Conservation (phyloP, 2,329 filamentous ascomycete genomes). For the Trichoderma sp. region DNA sequence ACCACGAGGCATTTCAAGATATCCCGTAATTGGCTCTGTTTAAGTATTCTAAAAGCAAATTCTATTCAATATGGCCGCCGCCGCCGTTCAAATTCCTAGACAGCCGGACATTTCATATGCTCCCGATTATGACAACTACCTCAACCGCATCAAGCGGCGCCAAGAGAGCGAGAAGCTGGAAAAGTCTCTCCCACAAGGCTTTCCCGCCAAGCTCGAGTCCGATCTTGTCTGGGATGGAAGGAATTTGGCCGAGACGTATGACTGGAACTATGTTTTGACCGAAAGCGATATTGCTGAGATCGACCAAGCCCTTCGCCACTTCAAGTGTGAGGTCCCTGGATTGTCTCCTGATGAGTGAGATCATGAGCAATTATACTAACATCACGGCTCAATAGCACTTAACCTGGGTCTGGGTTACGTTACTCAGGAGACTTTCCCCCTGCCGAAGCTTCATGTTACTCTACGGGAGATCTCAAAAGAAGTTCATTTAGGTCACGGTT, state of each 20-base stretch:
- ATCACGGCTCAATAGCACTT: conserved; percentile 30
- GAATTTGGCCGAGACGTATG: conserved; percentile 44
- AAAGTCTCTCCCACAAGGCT: conserved; percentile 46
- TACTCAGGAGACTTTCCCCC: conserved; percentile 51
- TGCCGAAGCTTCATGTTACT: conserved; percentile 48
- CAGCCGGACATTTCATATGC: conserved; percentile 60
- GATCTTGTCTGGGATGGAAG: conserved; percentile 57
- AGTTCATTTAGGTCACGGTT: conserved; percentile 57
- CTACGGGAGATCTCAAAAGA: conserved; percentile 53
- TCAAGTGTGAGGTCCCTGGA: conserved; percentile 35
- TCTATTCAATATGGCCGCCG: conserved; percentile 41
- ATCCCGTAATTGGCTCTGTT: not conserved
- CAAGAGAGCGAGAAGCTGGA: conserved; percentile 40
- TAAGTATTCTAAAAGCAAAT: conserved; percentile 26
- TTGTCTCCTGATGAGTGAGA: not conserved
- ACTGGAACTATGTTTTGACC: conserved; percentile 53
- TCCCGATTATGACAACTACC: conserved; percentile 53
- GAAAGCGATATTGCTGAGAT: conserved; percentile 50
- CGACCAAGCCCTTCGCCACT: conserved; percentile 39
- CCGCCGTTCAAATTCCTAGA: conserved; percentile 40
- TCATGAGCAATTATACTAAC: not conserved
- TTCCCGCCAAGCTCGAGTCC: conserved; percentile 47
- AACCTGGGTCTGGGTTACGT: conserved; percentile 38
- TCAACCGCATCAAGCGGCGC: conserved; percentile 46
- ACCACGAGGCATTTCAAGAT: not conserved